Evolutionary conservation across 2,329 filamentous ascomycete species (phyloP), one percentile per base, ranked within the genome.

Genomic region (Calonectria hawksworthii): DNA sequence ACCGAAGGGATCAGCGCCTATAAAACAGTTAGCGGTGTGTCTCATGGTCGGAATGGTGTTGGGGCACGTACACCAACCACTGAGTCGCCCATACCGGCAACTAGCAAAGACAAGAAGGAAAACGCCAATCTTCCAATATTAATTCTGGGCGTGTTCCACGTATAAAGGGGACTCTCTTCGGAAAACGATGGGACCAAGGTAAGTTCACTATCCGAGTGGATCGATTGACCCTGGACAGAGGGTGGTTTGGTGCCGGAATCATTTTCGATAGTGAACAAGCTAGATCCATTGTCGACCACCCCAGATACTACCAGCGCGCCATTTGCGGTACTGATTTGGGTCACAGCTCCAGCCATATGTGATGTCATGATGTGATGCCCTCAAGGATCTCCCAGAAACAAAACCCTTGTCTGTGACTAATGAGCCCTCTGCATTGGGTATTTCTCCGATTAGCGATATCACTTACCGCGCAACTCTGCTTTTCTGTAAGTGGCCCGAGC

Each of bases 1-100:
- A 65, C 61, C 6, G 61, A 65, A 10, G 61, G 61, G 9, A 65
- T 65, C 28, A 65, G 30, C 38, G 61, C 38, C 61, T 65, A n/a
- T 14, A n/a, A 18, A 65, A 34, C 2, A 41, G 61, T 65, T 65
- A 65, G 61, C 5, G 23, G 10, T 34, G 10, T 34, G 13, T 21
- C 10, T 32, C 21, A 30, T 18, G 3, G 18, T 34, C 26, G 21
- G 7, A 32, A 21, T 4, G 26, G 6, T 23, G 10, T 16, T 23
- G 6, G 61, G 61, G 26, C 32, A 18, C 41, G 4, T 65, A 65
- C 61, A 26, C 61, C 61, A 34, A 65, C 28, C 8, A 26, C 41
- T 18, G 38, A 23, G 30, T 65, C 61, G 41, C 61, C 30, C 28
- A 65, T 65, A 13, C 61, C 61, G 11, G 61, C 61, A 2, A 65